Evolutionary conservation across 768 basidiomycete species (phyloP).

Genomic region (Boletus vinaceobasis): DNA sequence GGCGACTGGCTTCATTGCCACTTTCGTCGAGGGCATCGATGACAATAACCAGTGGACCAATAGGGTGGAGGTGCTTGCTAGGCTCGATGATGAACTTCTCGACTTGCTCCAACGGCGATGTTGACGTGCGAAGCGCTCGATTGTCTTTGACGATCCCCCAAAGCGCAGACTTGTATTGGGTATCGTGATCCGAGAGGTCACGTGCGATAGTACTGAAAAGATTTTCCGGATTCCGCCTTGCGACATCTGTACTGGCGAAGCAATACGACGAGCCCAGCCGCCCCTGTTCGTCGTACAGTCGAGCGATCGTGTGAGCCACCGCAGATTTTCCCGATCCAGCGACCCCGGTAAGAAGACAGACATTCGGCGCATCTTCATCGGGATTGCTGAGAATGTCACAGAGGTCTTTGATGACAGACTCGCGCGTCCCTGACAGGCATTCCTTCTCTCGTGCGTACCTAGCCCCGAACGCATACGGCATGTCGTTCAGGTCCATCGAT

Average conservation of each 20-base stretch:
- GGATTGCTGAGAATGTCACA: constrained; percentile 16
- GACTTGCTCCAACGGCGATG: constrained; percentile 24
- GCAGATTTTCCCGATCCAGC: constrained; percentile 32
- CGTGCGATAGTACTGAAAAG: constrained; percentile 34
- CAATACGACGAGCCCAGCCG: constrained; percentile 34
- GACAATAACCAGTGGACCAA: constrained; percentile 34
- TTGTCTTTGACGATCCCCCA: constrained; percentile 16
- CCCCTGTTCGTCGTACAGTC: constrained; percentile 20
- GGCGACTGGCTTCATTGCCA: constrained; percentile 13
- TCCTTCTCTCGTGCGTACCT: constrained; percentile 18
- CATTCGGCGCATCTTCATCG: constrained; percentile 11
- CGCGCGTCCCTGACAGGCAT: constrained; percentile 20
- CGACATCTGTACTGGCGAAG: constrained; percentile 18
- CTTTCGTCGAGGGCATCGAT: constrained; percentile 35
- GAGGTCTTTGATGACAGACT: constrained; percentile 14
- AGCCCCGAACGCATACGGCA: constrained; percentile 25
- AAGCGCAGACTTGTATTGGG: constrained; percentile 20
- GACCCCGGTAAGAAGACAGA: constrained; percentile 28
- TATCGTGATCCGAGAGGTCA: constrained; percentile 32
- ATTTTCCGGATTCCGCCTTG: constrained; percentile 20
- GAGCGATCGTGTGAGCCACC: constrained; percentile 30
- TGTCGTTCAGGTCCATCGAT: constrained; percentile 16
- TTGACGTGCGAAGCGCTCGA: constrained; percentile 22
- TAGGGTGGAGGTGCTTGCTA: constrained; percentile 14
- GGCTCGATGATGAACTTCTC: constrained; percentile 28